Conservation (phyloP, 139 green algal species). For the Closterium sp. region DNA sequence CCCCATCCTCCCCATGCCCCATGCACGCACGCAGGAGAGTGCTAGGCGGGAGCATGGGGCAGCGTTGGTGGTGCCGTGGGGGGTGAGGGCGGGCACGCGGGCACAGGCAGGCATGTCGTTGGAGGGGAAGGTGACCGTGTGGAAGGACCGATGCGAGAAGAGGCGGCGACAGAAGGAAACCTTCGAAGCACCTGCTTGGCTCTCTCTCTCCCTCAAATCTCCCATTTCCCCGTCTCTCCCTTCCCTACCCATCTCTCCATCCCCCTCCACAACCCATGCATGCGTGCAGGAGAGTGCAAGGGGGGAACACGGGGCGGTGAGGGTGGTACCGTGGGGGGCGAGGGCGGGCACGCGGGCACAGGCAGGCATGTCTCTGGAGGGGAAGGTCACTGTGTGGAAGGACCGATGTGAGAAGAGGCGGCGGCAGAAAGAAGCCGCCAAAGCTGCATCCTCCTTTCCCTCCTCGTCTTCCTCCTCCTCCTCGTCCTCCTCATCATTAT, state of each 20-base stretch:
- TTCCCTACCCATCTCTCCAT: no score
- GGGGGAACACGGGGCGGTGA: background rate
- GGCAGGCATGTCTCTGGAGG: constrained; percentile 32
- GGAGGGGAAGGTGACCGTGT: constrained; percentile 28
- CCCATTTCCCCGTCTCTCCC: no score
- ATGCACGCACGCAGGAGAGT: no score
- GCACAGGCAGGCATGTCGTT: no score
- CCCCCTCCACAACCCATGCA: no score
- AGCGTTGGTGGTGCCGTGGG: no score
- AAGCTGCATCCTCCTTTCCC: background rate
- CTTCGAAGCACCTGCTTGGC: no score
- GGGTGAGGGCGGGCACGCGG: no score
- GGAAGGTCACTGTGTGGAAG: constrained; percentile 34
- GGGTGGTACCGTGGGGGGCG: constrained; percentile 7
- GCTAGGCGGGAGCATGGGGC: no score
- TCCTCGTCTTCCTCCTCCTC: background rate
- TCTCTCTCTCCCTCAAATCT: no score
- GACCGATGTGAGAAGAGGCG: background rate
- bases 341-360: constrained; percentile 35
- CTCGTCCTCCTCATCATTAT: background rate
- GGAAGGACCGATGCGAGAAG: constrained; percentile 8
- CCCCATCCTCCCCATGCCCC: no score
- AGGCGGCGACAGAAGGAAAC: no score
- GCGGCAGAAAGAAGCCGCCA: background rate
- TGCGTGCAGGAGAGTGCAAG: background rate